phyloP scores from a whole-genome alignment of 768 basidiomycete species.

The Hericium erinaceus region DNA sequence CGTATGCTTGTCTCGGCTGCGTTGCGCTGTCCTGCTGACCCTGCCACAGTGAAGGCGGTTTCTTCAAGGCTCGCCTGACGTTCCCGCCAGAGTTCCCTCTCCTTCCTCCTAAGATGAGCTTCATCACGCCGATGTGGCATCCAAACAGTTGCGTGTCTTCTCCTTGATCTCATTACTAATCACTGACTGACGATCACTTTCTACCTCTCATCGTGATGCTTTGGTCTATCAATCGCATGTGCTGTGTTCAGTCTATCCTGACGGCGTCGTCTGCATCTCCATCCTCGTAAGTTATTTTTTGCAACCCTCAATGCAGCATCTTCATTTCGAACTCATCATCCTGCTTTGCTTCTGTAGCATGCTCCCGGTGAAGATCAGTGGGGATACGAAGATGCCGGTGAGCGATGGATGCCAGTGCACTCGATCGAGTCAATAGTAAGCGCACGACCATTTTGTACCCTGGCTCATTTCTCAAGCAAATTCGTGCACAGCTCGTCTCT shows the following conservation, averaged over 20 bases:
- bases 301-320: too few relatives aligned
- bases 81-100: constrained; percentile 91
- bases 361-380: constrained; percentile 95
- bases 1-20: constrained; percentile 15
- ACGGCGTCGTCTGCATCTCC: constrained; percentile 92
- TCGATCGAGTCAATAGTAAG: constrained; percentile 91
- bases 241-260: constrained; percentile 65
- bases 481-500: constrained; percentile 64
- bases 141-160: constrained; percentile 71
- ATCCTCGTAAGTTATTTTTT: constrained; percentile 56
- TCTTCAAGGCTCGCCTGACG: constrained; percentile 83
- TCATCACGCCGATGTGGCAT: constrained; percentile 94
- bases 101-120: constrained; percentile 91
- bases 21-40: constrained; percentile 7
- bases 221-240: background rate
- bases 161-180: background rate
- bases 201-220: background rate
- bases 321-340: constrained; percentile 2
- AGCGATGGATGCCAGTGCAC: constrained; percentile 97
- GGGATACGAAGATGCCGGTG: constrained; percentile 93
- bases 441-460: constrained; percentile 8
- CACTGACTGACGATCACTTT: background rate
- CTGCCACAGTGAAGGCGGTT: constrained; percentile 76
- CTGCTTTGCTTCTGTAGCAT: constrained; percentile 43
- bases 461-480: background rate